phyloP scores from a whole-genome alignment of 352 stramenopile species.

The Globisporangium spinosum region DNA sequence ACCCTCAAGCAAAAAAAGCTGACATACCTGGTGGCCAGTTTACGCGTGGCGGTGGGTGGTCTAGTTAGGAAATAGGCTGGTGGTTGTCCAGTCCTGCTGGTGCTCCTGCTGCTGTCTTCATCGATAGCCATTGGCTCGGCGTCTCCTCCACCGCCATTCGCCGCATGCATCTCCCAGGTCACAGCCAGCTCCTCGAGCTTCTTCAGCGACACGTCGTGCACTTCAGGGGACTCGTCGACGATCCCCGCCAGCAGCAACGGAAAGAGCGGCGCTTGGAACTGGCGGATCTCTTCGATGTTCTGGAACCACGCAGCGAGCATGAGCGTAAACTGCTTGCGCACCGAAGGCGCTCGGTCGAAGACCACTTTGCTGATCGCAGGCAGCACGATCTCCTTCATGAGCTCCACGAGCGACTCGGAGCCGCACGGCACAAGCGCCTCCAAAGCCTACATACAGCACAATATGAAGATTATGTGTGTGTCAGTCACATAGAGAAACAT shows the following conservation, averaged over 20 bases:
- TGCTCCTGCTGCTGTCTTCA: background rate
- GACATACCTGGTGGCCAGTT: constrained; percentile 36
- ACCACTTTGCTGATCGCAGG: constrained; percentile 60
- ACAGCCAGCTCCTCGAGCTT: constrained; percentile 45
- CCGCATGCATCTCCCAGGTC: constrained; percentile 35
- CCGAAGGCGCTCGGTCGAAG: constrained; percentile 62
- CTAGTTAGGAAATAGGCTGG: constrained; percentile 50
- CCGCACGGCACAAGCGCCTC: constrained; percentile 68
- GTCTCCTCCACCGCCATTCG: constrained; percentile 22
- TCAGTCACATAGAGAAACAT: background rate
- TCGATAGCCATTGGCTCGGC: constrained; percentile 39
- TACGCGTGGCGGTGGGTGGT: constrained; percentile 41
- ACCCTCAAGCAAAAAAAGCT: background rate
- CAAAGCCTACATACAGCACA: constrained; percentile 37
- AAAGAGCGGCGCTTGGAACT: constrained; percentile 66
- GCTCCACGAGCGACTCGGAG: constrained; percentile 54
- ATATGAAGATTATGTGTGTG: background rate
- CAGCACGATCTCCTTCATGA: constrained; percentile 76
- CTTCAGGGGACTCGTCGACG: constrained; percentile 69
- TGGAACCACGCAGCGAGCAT: constrained; percentile 61
- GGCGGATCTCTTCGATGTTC: constrained; percentile 44
- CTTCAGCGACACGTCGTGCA: constrained; percentile 33
- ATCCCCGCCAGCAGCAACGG: constrained; percentile 61
- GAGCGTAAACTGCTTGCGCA: constrained; percentile 67
- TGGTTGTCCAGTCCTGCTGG: constrained; percentile 16